These are phyloP conservation scores for Podaxis sp. DNA, from an alignment of 768 basidiomycete species.

Conservation along the genomic window DNA sequence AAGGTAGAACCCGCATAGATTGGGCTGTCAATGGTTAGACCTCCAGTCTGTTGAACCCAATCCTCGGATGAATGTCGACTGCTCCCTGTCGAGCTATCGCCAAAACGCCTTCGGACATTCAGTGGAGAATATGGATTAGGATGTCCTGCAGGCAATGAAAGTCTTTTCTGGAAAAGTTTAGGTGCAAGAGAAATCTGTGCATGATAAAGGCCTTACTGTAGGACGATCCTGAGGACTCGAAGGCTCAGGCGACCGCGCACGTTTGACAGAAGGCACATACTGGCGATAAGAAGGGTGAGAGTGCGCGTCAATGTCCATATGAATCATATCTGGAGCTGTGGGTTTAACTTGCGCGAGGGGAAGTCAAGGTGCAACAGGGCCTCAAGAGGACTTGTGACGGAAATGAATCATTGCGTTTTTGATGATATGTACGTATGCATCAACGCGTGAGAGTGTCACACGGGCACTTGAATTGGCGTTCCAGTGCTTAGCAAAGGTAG, in stretches of 20 bases:
- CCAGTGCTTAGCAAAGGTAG: neutral
- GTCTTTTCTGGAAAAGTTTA: conserved; percentile 51
- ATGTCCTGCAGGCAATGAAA: conserved; percentile 34
- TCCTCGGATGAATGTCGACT: conserved; percentile 57
- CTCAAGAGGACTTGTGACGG: neutral
- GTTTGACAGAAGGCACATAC: conserved; percentile 38
- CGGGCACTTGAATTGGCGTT: neutral
- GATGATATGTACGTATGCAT: neutral
- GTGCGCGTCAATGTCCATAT: conserved; percentile 60
- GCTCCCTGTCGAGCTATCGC: conserved; percentile 29
- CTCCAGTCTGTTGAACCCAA: conserved; percentile 72
- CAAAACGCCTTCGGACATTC: conserved; percentile 14
- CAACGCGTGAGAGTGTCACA: neutral
- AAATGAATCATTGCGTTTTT: neutral
- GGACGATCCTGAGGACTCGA: conserved; percentile 47
- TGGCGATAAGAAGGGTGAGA: conserved; percentile 31
- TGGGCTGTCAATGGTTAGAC: conserved; percentile 62
- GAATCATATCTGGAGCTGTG: conserved; percentile 26
- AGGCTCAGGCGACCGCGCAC: conserved; percentile 58
- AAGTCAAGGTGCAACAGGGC: neutral
- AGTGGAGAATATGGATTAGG: conserved; percentile 4
- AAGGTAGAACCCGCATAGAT: conserved; percentile 19
- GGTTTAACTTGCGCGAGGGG: conserved; percentile 8
- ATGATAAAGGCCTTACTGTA: conserved; percentile 36
- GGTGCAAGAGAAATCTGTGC: neutral